A percentile compares a stretch with the other conserved stretches of the same genome.
phyloP scores from a whole-genome alignment of 768 basidiomycete genomes.

The Kwoniella sp. region DNA sequence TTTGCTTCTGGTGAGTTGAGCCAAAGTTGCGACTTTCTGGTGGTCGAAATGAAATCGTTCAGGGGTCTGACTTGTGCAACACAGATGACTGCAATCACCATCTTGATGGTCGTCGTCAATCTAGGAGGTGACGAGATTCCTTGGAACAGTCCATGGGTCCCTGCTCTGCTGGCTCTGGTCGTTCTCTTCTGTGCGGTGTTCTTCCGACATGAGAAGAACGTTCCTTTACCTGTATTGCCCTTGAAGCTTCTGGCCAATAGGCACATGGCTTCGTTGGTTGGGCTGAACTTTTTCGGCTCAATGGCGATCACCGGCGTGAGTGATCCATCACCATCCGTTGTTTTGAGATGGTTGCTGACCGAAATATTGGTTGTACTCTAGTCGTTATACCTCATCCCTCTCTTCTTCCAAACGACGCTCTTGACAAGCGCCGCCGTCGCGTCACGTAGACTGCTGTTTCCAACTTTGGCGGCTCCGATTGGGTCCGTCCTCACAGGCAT shows the following conservation, averaged over 20 bases:
- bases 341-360: neutral
- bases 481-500: slow-evolving; percentile 29
- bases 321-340: neutral
- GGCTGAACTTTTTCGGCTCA: slow-evolving; percentile 27
- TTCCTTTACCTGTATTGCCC: slow-evolving; percentile 26
- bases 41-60: neutral
- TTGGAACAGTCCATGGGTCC: slow-evolving; percentile 21
- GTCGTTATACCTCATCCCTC: slow-evolving; percentile 26
- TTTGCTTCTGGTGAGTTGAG: slow-evolving; percentile 18
- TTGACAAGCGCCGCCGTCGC: slow-evolving; percentile 25
- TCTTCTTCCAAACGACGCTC: slow-evolving; percentile 28
- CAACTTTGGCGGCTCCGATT: slow-evolving; percentile 28
- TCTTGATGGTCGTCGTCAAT: slow-evolving; percentile 26
- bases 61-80: neutral
- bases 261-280: slow-evolving; percentile 27
- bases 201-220: slow-evolving; percentile 22
- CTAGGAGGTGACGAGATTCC: slow-evolving; percentile 30
- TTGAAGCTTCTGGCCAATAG: slow-evolving; percentile 18
- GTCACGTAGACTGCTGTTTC: slow-evolving; percentile 25
- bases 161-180: slow-evolving; percentile 7
- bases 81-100: slow-evolving; percentile 31
- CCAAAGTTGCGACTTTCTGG: too few relatives aligned
- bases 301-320: slow-evolving; percentile 32
- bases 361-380: neutral
- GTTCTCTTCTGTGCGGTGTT: slow-evolving; percentile 9